Evolutionary conservation across 768 basidiomycete species (phyloP), one percentile per base, ranked within the genome.

Genomic region (Hypholoma sublateritium): DNA sequence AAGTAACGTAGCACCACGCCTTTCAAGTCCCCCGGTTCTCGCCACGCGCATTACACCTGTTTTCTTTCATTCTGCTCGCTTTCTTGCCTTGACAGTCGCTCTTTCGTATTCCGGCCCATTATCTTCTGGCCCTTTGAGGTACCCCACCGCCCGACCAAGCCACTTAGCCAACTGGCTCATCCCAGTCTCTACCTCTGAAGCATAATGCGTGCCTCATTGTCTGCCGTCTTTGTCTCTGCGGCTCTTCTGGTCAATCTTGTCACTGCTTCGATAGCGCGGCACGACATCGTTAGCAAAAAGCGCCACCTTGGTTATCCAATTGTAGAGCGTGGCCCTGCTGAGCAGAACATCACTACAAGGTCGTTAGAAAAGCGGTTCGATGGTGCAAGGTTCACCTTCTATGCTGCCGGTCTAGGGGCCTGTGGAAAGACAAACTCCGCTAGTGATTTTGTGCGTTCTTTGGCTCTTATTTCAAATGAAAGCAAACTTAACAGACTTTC

Each of bases 351-450:
- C 36, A 63, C 62, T 25, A 46, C 56, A 11, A 63, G 61, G 42
- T 34, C 51, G 16, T 46, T 82, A 47, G 72, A 75, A 42, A 78
- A 74, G 61, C 78, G 81, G 9, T 80, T 70, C 57, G 59, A 59
- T 37, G 59, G 59, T 44, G 70, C 77, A 3, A 77, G 79, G 48
- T 82, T 83, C 65, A 81, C 84, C n/a, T 87, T 75, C 56, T 87
- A 84, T 61, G 77, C 76, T 48, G 70, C 68, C 43, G 71, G 70
- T 6, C 62, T 67, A 12, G 72, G 72, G 24, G 72, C 72, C 47
- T 73, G 72, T 55, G 71, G 70, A 35, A 53, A 58, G 42, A 44
- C 34, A 9, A 73, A 73, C 53, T 58, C 63, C 2, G 61, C 63
- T 34, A 50, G 52, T 35, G 70, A 72, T 17, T 71, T 68, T 51